phyloP scores from a whole-genome alignment of 2,329 filamentous ascomycete species.

The Colletotrichum sp. region DNA sequence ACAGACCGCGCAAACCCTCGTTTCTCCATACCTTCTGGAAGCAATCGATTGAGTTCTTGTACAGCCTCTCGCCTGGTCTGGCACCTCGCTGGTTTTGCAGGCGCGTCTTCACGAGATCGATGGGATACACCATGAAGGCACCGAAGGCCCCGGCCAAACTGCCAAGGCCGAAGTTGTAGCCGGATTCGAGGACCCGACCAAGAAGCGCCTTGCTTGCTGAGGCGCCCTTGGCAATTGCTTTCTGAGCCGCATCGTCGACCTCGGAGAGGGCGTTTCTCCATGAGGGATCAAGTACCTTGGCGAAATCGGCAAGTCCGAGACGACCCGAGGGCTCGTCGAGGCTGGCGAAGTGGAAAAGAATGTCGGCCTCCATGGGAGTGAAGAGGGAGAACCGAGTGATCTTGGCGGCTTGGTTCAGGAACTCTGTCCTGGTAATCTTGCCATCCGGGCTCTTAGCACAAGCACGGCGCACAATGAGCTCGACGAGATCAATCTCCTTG shows the following conservation, averaged over 20 bases:
- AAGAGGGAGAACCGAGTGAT: slow-evolving; percentile 95
- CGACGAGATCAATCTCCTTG: slow-evolving; percentile 95
- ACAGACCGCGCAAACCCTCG: slow-evolving; percentile 87
- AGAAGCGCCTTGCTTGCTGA: slow-evolving; percentile 55
- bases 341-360: slow-evolving; percentile 97
- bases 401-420: slow-evolving; percentile 90
- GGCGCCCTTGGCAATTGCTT: slow-evolving; percentile 49
- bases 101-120: slow-evolving; percentile 97
- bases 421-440: slow-evolving; percentile 93
- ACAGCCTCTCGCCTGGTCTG: slow-evolving; percentile 83
- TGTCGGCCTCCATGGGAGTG: slow-evolving; percentile 98
- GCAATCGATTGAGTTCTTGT: slow-evolving; percentile 98
- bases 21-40: slow-evolving; percentile 92
- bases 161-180: slow-evolving; percentile 89
- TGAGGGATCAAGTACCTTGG: slow-evolving; percentile 91
- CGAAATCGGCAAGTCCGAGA: slow-evolving; percentile 83
- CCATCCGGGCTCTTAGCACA: slow-evolving; percentile 83
- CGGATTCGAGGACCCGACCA: slow-evolving; percentile 73
- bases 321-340: slow-evolving; percentile 88
- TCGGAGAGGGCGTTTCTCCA: slow-evolving; percentile 74
- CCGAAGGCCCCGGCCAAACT: slow-evolving; percentile 94
- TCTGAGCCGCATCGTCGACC: slow-evolving; percentile 47
- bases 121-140: slow-evolving; percentile 99
- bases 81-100: slow-evolving; percentile 95
- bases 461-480: slow-evolving; percentile 89